Conservation (phyloP, 768 basidiomycete genomes). For the Punctularia strigosozonata region DNA sequence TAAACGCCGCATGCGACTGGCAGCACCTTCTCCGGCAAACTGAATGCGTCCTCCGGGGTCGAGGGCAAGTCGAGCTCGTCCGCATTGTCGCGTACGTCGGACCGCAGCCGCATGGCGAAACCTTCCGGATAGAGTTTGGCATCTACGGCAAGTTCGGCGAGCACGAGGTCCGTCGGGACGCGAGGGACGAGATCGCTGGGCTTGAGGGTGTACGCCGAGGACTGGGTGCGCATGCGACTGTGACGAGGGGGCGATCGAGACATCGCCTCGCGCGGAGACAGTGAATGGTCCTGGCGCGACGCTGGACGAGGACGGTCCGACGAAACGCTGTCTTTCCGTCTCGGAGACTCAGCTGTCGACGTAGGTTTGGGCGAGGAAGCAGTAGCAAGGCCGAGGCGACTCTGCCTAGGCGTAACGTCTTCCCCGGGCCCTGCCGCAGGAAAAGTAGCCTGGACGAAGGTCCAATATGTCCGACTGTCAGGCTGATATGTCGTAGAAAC, state of each 20-base stretch:
- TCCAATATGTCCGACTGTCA: slow-evolving; percentile 37
- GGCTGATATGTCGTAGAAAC: slow-evolving; percentile 43
- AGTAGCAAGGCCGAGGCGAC: not conserved
- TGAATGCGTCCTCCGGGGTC: slow-evolving; percentile 10
- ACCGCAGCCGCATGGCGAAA: slow-evolving; percentile 43
- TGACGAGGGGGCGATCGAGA: slow-evolving; percentile 12
- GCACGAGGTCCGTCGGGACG: slow-evolving; percentile 54
- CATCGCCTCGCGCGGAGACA: slow-evolving; percentile 2
- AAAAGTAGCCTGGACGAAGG: slow-evolving; percentile 8
- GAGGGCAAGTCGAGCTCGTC: slow-evolving; percentile 21
- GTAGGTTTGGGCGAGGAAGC: not conserved
- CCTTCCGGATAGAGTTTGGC: slow-evolving; percentile 70
- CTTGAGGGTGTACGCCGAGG: slow-evolving; percentile 50
- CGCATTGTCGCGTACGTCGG: slow-evolving; percentile 27
- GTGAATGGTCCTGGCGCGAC: not conserved
- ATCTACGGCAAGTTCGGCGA: slow-evolving; percentile 73
- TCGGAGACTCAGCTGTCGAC: not conserved
- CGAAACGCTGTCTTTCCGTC: too few species aligned
- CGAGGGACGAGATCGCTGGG: slow-evolving; percentile 46
- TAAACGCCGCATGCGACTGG: slow-evolving; percentile 53
- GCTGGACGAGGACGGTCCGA: not conserved
- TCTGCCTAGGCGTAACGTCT: not conserved
- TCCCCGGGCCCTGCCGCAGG: not conserved
- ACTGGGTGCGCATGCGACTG: slow-evolving; percentile 22
- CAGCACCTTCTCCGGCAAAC: slow-evolving; percentile 17